A percentile compares a stretch with the other conserved stretches of the same genome.
Evolutionary conservation across 495 filamentous ascomycete genomes (phyloP).

Genomic region (Penicillium bialowiezense): DNA sequence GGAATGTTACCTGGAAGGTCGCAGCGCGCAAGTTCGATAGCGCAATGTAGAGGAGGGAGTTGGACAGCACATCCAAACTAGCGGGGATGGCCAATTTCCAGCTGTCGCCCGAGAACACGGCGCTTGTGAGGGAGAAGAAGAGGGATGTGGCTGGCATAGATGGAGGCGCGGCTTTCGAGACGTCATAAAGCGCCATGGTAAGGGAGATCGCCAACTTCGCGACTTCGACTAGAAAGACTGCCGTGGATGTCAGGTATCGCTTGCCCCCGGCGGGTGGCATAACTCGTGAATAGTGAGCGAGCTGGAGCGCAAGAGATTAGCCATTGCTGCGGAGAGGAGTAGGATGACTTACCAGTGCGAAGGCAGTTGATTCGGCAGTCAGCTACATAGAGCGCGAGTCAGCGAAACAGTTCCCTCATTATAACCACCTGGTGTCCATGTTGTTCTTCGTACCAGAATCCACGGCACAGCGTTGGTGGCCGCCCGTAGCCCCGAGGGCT

Average conservation of each 20-base stretch:
- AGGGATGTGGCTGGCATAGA: constrained; percentile 76
- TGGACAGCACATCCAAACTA: constrained; percentile 83
- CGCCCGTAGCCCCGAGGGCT: constrained; percentile 54
- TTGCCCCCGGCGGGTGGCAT: constrained; percentile 82
- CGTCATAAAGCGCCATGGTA: constrained; percentile 84
- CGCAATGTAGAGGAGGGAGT: constrained; percentile 87
- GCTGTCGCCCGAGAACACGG: constrained; percentile 87
- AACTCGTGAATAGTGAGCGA: constrained; percentile 89
- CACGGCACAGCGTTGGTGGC: constrained; percentile 77
- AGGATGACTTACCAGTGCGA: constrained; percentile 37
- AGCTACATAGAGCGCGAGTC: constrained; percentile 29
- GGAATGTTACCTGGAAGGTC: constrained; percentile 88
- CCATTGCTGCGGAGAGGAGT: neutral
- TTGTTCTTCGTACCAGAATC: constrained; percentile 58
- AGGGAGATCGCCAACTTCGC: constrained; percentile 84
- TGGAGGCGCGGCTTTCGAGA: constrained; percentile 68
- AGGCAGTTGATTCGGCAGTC: constrained; percentile 38
- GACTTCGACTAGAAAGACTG: constrained; percentile 90
- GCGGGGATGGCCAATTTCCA: constrained; percentile 96
- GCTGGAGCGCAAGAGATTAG: constrained; percentile 41
- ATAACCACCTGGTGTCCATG: neutral
- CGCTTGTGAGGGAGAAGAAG: constrained; percentile 71
- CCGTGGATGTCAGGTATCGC: constrained; percentile 89
- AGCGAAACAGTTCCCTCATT: constrained; percentile 1
- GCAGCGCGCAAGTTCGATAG: constrained; percentile 88